These are phyloP conservation scores for Aspergillus homomorphus DNA, from an alignment of 495 filamentous ascomycete species.

Conservation along the genomic window DNA sequence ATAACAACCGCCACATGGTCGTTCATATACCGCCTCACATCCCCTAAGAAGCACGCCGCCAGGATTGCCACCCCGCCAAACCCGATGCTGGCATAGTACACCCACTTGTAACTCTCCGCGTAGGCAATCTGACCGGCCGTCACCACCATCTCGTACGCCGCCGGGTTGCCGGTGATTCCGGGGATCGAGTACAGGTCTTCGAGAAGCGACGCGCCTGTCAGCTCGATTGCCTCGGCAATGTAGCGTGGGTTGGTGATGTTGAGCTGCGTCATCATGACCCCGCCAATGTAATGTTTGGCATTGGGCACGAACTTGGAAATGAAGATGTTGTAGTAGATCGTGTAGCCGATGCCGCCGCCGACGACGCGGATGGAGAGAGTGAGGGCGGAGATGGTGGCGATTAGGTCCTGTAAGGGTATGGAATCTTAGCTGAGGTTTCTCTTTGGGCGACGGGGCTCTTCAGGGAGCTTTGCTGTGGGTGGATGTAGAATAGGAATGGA, in stretches of 20 bases:
- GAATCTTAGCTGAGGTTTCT: slow-evolving; percentile 4
- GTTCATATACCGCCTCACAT: slow-evolving; percentile 65
- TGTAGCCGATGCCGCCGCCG: slow-evolving; percentile 69
- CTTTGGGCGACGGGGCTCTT: background rate
- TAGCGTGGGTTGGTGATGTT: slow-evolving; percentile 49
- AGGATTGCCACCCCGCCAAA: slow-evolving; percentile 64
- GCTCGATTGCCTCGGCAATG: slow-evolving; percentile 48
- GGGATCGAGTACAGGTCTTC: slow-evolving; percentile 52
- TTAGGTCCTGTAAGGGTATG: slow-evolving; percentile 49
- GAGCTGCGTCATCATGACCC: slow-evolving; percentile 48
- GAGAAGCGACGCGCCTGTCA: slow-evolving; percentile 56
- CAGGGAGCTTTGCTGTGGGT: no score
- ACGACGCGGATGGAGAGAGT: slow-evolving; percentile 70
- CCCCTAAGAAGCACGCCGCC: slow-evolving; percentile 59
- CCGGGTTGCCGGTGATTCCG: slow-evolving; percentile 53
- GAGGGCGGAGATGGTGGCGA: slow-evolving; percentile 71
- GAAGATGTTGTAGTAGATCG: slow-evolving; percentile 76
- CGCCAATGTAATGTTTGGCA: slow-evolving; percentile 50
- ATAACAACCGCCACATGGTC: slow-evolving; percentile 68
- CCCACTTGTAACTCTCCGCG: slow-evolving; percentile 61
- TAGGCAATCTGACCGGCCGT: slow-evolving; percentile 60
- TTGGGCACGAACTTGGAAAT: slow-evolving; percentile 58
- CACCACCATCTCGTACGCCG: slow-evolving; percentile 56
- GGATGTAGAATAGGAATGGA: background rate
- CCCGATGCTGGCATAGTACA: slow-evolving; percentile 65